phyloP scores from a whole-genome alignment of 192 early-diverging fungal genomes.

The Coemansia sp. region DNA sequence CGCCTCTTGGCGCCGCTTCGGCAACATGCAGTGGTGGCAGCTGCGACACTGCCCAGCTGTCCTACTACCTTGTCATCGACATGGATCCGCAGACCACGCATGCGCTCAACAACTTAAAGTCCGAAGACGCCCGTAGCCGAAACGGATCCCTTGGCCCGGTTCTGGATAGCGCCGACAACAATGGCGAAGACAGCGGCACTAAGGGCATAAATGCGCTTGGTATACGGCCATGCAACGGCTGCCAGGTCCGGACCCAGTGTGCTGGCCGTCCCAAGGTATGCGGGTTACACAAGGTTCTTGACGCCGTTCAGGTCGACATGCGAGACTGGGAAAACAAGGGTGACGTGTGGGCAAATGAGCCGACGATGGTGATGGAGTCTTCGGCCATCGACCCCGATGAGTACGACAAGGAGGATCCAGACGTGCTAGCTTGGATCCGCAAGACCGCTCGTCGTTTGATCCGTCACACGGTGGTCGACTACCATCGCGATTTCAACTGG shows the following conservation, averaged over 20 bases:
- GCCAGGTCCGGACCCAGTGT: conserved; percentile 14
- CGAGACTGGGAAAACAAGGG: conserved; percentile 57
- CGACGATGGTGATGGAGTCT: conserved; percentile 52
- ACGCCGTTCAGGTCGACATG: conserved; percentile 45
- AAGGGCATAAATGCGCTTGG: not conserved
- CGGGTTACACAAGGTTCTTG: conserved; percentile 40
- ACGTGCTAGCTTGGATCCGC: conserved; percentile 47
- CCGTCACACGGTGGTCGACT: conserved; percentile 32
- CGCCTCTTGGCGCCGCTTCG: not conserved
- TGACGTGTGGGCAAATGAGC: conserved; percentile 50
- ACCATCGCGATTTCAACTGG: conserved; percentile 57
- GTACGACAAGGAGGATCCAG: conserved; percentile 52
- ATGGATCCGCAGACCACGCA: conserved; percentile 55
- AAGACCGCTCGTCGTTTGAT: conserved; percentile 39
- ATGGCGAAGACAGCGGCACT: not conserved
- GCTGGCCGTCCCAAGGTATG: conserved; percentile 19
- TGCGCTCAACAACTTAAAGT: conserved; percentile 27
- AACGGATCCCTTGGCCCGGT: conserved; percentile 44
- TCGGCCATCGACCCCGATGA: conserved; percentile 49
- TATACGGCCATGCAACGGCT: conserved; percentile 29
- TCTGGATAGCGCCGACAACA: conserved; percentile 3
- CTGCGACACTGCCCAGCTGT: conserved; percentile 29
- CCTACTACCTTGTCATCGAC: conserved; percentile 48
- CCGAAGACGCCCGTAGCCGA: conserved; percentile 32
- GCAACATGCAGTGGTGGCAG: not conserved